phyloP scores from a whole-genome alignment of 73 alveolate species.

The Tetrahymena borealis region DNA sequence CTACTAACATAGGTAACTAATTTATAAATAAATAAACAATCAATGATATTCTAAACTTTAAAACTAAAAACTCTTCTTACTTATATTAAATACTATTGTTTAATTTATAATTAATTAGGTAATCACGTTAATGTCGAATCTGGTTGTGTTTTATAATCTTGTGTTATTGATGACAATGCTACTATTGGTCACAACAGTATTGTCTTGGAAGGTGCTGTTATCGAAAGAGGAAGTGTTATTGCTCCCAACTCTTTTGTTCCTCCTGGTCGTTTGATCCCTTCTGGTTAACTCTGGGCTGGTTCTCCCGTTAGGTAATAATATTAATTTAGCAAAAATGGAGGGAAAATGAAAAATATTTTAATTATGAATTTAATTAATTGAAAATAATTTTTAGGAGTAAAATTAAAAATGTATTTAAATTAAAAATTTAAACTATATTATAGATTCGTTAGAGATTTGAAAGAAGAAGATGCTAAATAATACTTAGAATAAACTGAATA shows the following conservation, averaged over 20 bases:
- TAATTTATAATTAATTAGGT: too few relatives aligned
- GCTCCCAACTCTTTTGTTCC: conserved; percentile 66
- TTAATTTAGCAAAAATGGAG: too few relatives aligned
- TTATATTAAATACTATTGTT: too few relatives aligned
- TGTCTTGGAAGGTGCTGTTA: conserved; percentile 61
- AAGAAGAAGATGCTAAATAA: neutral
- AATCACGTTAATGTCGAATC: conserved; percentile 50
- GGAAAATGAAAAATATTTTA: too few relatives aligned
- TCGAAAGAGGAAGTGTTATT: conserved; percentile 64
- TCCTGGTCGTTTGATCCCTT: conserved; percentile 86
- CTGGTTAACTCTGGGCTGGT: conserved; percentile 88
- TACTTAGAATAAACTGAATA: neutral
- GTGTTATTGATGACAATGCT: conserved; percentile 63
- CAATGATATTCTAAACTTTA: too few relatives aligned
- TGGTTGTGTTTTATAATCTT: conserved; percentile 55
- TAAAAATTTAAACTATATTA: too few relatives aligned
- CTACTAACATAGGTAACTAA: conserved; percentile 52
- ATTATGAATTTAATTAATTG: too few relatives aligned
- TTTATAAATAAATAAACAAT: neutral
- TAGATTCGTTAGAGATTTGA: neutral
- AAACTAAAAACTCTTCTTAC: too few relatives aligned
- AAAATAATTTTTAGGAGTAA: neutral
- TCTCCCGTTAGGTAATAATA: conserved; percentile 57
- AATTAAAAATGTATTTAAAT: neutral
- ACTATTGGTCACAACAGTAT: conserved; percentile 64